These are phyloP conservation scores for Fomitopsis schrenkii DNA, from an alignment of 1,284 basidiomycete species.

Conservation along the genomic window DNA sequence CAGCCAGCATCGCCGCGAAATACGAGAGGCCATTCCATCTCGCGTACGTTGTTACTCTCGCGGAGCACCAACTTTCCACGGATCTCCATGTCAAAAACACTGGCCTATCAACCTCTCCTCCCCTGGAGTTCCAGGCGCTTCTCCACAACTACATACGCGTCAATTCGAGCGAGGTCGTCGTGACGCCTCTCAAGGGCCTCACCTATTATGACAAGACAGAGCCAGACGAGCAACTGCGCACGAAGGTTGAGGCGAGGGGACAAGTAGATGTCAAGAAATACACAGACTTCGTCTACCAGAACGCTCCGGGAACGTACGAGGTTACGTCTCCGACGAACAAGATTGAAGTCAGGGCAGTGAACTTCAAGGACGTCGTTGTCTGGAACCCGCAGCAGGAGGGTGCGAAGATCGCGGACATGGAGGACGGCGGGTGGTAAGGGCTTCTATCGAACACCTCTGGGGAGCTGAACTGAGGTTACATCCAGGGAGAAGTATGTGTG, in stretches of 20 bases:
- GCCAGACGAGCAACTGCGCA: constrained; percentile 43
- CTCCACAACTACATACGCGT: constrained; percentile 85
- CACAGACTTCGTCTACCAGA: constrained; percentile 76
- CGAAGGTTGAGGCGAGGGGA: constrained; percentile 59
- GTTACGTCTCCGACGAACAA: constrained; percentile 58
- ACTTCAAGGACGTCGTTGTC: constrained; percentile 75
- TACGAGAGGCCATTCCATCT: constrained; percentile 69
- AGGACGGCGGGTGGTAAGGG: constrained; percentile 76
- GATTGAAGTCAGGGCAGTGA: constrained; percentile 52
- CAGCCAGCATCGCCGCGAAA: constrained; percentile 47
- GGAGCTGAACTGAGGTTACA: neutral
- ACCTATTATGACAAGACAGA: constrained; percentile 79
- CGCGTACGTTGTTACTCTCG: constrained; percentile 75
- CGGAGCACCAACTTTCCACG: constrained; percentile 70
- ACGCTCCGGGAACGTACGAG: constrained; percentile 52
- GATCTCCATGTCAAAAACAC: constrained; percentile 78
- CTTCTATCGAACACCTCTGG: neutral
- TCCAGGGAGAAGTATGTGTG: constrained; percentile 77
- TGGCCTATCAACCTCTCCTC: constrained; percentile 38
- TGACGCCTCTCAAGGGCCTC: constrained; percentile 58
- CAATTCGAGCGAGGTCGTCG: constrained; percentile 50
- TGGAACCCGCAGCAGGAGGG: constrained; percentile 83
- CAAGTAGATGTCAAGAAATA: constrained; percentile 59
- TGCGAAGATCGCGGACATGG: constrained; percentile 79
- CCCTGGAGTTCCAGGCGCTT: constrained; percentile 81